These are phyloP conservation scores for Lagerstroemia speciosa DNA, from an alignment of 345 rosid species.

Conservation along the genomic window DNA sequence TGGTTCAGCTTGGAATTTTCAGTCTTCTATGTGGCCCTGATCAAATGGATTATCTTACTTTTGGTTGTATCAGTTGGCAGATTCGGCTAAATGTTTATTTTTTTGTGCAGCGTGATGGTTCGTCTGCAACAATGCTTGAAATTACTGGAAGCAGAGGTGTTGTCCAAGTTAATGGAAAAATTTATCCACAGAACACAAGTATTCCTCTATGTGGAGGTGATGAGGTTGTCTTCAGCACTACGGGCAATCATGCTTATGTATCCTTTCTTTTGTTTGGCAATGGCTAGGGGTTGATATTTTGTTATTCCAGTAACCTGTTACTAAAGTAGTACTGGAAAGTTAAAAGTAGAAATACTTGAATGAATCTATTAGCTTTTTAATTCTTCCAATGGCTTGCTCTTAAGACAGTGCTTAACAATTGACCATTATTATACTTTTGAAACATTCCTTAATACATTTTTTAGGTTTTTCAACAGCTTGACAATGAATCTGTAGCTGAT, in stretches of 20 bases:
- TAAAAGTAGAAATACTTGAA: background rate
- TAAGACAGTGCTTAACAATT: too few relatives aligned
- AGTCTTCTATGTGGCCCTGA: background rate
- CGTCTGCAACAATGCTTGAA: conserved; percentile 58
- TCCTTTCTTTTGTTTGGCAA: conserved; percentile 38
- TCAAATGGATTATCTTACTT: too few relatives aligned
- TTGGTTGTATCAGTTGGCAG: too few relatives aligned
- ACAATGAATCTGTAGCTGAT: conserved; percentile 49
- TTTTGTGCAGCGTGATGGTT: conserved; percentile 52
- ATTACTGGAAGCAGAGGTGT: conserved; percentile 68
- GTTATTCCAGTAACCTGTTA: background rate
- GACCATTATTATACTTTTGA: background rate
- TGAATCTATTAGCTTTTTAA: background rate
- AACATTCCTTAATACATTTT: conserved; percentile 37
- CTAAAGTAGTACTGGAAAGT: background rate
- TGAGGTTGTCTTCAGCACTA: conserved; percentile 63
- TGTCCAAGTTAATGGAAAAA: conserved; percentile 79
- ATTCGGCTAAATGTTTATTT: conserved; percentile 15
- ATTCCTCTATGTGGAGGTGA: conserved; percentile 75
- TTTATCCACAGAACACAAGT: conserved; percentile 32
- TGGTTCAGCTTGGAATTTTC: background rate
- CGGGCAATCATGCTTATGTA: conserved; percentile 90
- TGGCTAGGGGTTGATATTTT: background rate
- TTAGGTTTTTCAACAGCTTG: conserved; percentile 85
- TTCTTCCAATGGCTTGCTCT: background rate